These are phyloP conservation scores for Apiospora malaysiana DNA, from an alignment of 2,329 filamentous ascomycete genomes.

Conservation along the genomic window DNA sequence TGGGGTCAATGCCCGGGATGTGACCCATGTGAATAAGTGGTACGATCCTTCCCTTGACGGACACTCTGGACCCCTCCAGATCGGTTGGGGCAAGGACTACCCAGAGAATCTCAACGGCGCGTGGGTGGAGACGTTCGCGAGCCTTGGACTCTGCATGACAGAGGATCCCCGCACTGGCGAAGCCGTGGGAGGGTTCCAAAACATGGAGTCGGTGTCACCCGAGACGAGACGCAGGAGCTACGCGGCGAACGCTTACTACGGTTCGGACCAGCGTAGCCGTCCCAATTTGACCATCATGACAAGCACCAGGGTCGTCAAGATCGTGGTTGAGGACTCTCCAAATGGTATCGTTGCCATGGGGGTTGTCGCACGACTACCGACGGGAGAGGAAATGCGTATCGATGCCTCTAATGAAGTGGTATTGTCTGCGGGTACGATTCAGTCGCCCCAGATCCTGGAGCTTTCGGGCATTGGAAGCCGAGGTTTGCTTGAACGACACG, in stretches of 20 bases:
- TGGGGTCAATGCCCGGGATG: not conserved
- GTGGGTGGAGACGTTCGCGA: slow-evolving; percentile 45
- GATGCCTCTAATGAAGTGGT: slow-evolving; percentile 44
- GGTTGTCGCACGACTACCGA: slow-evolving; percentile 34
- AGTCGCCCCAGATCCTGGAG: slow-evolving; percentile 44
- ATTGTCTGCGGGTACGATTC: slow-evolving; percentile 46
- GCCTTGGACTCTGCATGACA: slow-evolving; percentile 40
- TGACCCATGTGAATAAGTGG: not conserved
- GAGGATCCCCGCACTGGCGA: slow-evolving; percentile 40
- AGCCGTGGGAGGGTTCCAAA: slow-evolving; percentile 42
- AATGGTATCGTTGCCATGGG: slow-evolving; percentile 40
- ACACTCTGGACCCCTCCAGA: slow-evolving; percentile 43
- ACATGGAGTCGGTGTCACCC: slow-evolving; percentile 39
- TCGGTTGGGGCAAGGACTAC: slow-evolving; percentile 44
- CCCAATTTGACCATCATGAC: slow-evolving; percentile 43
- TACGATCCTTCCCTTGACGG: slow-evolving; percentile 40
- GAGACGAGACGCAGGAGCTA: slow-evolving; percentile 41
- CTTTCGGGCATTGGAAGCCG: slow-evolving; percentile 46
- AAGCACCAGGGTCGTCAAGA: slow-evolving; percentile 41
- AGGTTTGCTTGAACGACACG: slow-evolving; percentile 46
- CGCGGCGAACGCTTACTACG: slow-evolving; percentile 42
- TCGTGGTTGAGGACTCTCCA: slow-evolving; percentile 36
- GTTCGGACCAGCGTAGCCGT: slow-evolving; percentile 36
- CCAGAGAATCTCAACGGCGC: slow-evolving; percentile 37
- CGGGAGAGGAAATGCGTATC: slow-evolving; percentile 29